Base-by-base conservation (phyloP, 805 yeast species). In the Barnettozyma botsteinii region DNA sequence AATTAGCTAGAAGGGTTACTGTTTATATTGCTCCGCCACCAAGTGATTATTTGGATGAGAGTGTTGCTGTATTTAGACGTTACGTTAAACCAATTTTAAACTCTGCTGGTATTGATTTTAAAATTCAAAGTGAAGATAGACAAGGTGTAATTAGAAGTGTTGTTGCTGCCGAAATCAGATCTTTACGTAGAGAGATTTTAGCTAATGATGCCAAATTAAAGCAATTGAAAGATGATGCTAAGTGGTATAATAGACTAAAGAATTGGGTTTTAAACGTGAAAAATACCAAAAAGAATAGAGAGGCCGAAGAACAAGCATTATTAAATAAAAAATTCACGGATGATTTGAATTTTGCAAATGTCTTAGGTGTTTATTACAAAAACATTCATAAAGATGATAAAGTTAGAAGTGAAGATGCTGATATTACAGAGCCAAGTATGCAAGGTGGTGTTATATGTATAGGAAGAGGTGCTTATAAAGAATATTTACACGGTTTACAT, bases 21-120 rank as follows among this genome's bases (percentile, higher is more conserved):
- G 79, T 93, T 2, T 89, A 81, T 58, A 73, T 89, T 41, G 95
- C 96, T 0, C 98, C 98, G n/a, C 97, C 98, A 8, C 98, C 98
- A 17, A 85, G 85, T 53, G 97, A 91, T 58, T 85, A 77, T 51
- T 63, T 91, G 35, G 93, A 81, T 31, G 81, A 79, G 41, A 77
- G 91, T 10, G 56, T 84, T 61, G 75, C 72, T 45, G 73, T 85
- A 39, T 86, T 89, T 69, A 74, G 86, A 49, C 76, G 80, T 38
- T 88, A 75, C 56, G 72, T 87, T 48, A 91, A 91, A 63, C 98
- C 98, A 1, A 70, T 89, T 3, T 65, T 91, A 49, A 85, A 82
- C 49, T 72, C 95, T 4, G 82, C 86, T 7, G 95, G 95, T 4
- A 64, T 89, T 19, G 97, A 91, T 61, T 88, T 73, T 54, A 93